Evolutionary conservation across 176 grass and related monocot genomes (phyloP).

Genomic region (Thalia dealbata): DNA sequence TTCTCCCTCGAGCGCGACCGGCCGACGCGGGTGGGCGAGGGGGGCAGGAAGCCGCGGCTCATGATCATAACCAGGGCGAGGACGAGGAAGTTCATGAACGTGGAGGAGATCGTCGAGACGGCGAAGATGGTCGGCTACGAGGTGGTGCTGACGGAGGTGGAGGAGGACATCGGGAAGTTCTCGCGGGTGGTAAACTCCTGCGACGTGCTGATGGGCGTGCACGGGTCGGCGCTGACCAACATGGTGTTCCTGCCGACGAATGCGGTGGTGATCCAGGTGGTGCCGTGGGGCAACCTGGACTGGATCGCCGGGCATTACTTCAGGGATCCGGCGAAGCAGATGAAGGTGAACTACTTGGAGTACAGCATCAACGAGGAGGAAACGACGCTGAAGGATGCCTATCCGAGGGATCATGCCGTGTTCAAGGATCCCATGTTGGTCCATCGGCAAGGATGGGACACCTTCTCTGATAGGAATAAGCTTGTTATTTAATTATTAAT

Average conservation of each 20-base stretch:
- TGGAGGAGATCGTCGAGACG: too few relatives aligned
- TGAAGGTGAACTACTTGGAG: too few relatives aligned
- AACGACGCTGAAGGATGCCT: background rate
- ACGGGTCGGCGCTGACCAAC: too few relatives aligned
- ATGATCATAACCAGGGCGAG: background rate
- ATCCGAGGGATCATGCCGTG: conserved; percentile 3
- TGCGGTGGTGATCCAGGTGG: too few relatives aligned
- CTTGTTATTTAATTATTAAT: too few relatives aligned
- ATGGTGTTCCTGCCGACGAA: too few relatives aligned
- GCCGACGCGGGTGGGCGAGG: background rate
- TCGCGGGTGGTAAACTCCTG: conserved; percentile 5
- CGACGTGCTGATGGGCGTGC: too few relatives aligned
- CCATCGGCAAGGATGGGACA: conserved; percentile 2
- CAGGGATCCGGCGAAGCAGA: background rate
- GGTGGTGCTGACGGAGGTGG: background rate
- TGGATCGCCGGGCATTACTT: conserved; percentile 8
- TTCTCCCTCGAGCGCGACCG: background rate
- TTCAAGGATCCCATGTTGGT: too few relatives aligned
- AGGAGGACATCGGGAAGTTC: background rate
- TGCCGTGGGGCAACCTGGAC: conserved; percentile 2
- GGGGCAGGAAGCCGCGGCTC: background rate
- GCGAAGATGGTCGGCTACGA: background rate
- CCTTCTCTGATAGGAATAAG: too few relatives aligned
- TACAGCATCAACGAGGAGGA: conserved; percentile 7
- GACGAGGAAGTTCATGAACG: background rate